Evolutionary conservation across 768 basidiomycete species (phyloP).

Genomic region (Termitomyces sp.): DNA sequence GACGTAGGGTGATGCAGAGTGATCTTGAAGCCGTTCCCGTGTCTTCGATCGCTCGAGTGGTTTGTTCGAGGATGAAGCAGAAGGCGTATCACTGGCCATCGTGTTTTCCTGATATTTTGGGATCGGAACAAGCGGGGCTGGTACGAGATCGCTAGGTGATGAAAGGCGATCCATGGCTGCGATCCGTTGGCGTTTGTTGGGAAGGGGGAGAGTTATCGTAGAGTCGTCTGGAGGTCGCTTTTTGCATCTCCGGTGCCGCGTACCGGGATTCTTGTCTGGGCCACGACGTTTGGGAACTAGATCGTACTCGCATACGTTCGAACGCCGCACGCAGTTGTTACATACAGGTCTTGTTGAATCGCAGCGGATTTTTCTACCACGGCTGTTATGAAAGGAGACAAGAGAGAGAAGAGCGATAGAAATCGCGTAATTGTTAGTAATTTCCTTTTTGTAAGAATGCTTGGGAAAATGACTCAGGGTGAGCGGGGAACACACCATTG

Average conservation of each 20-base stretch:
- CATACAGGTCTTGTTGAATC: conserved; percentile 80
- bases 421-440: conserved; percentile 25
- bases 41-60: conserved; percentile 23
- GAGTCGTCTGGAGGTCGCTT: conserved; percentile 63
- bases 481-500: conserved; percentile 61
- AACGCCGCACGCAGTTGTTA: conserved; percentile 78
- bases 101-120: conserved; percentile 26
- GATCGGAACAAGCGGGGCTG: no score
- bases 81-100: conserved; percentile 25
- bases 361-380: conserved; percentile 82
- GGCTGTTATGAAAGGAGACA: conserved; percentile 43
- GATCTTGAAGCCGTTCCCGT: conserved; percentile 13
- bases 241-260: conserved; percentile 82
- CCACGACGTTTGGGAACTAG: conserved; percentile 78
- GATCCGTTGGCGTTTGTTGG: conserved; percentile 53
- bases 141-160: conserved; percentile 15
- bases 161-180: conserved; percentile 21
- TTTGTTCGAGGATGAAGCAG: conserved; percentile 19
- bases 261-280: conserved; percentile 84
- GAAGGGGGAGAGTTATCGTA: conserved; percentile 30
- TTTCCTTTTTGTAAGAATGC: conserved; percentile 29
- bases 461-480: conserved; percentile 34
- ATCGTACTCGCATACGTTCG: conserved; percentile 79
- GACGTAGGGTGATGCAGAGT: conserved; percentile 17
- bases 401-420: conserved; percentile 19